Evolutionary conservation across 2,329 filamentous ascomycete species (phyloP), one percentile per base, ranked within the genome.

Genomic region (Thyridium curvatum): DNA sequence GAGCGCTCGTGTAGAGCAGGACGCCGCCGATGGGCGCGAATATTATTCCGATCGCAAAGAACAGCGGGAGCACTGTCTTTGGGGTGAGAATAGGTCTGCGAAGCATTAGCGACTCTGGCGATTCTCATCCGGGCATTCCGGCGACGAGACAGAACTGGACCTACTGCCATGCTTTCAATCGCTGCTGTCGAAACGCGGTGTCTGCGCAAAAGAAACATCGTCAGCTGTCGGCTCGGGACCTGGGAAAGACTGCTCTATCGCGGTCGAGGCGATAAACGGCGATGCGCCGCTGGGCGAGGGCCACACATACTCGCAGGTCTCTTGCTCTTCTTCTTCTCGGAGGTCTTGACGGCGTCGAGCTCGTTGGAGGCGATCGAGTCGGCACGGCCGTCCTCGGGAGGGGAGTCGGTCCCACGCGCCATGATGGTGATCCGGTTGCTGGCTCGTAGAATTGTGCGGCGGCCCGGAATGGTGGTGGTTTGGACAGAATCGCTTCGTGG

Each of bases 81-180:
- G 91, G 91, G 4, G 91, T 97, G 37, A 96, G 72, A 56, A 97
- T 96, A 30, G 91, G 91, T 67, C 87, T 93, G 56, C 41, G 13
- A 26, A 26, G 21, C 21, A 26, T 26, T 26, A 26, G 21, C 10
- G 6, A 6, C 32, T 18, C n/a, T 34, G 38, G 6, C 21, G 21
- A 26, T 26, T 26, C 21, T 26, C 21, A 26, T 26, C 21, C 21
- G 21, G 21, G 21, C 21, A 26, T 26, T 26, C 21, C 21, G 21
- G 21, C 21, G 18, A 45, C 42, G 35, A 46, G 48, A 36, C 47
- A 50, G 38, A 49, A 46, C 21, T 51, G 41, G 32, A 77, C 88
- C 65, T 72, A 94, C 84, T 98, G 93, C 93, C 93, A 98, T 69
- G 93, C 93, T 68, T 97, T 96, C 63, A 98, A 68, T 59, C 93